Evolutionary conservation across 2,329 filamentous ascomycete species (phyloP).

Genomic region (Coniochaeta pulveracea): DNA sequence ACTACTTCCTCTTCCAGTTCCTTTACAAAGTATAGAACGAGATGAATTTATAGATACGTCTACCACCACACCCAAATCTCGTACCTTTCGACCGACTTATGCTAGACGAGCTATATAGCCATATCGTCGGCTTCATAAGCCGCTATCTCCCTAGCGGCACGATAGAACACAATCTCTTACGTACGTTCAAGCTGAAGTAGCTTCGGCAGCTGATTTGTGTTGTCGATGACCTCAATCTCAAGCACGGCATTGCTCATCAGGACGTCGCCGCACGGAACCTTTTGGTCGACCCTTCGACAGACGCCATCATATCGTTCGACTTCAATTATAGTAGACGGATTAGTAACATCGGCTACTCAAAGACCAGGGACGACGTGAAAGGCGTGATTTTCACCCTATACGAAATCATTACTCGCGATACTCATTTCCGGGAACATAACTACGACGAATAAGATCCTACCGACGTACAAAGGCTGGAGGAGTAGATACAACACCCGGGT

Average conservation of each 20-base stretch:
- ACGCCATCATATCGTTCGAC: slow-evolving; percentile 23
- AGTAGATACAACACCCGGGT: slow-evolving; percentile 20
- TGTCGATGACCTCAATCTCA: slow-evolving; percentile 25
- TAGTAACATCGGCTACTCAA: not conserved
- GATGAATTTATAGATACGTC: slow-evolving; percentile 20
- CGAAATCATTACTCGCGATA: slow-evolving; percentile 21
- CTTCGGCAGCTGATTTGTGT: slow-evolving; percentile 22
- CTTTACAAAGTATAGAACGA: slow-evolving; percentile 17
- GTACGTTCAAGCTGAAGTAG: slow-evolving; percentile 23
- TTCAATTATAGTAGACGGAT: slow-evolving; percentile 19
- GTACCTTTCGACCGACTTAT: slow-evolving; percentile 21
- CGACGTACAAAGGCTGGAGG: slow-evolving; percentile 13
- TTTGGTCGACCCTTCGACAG: slow-evolving; percentile 19
- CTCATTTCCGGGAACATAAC: not conserved
- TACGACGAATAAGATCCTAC: slow-evolving; percentile 6
- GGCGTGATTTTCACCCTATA: slow-evolving; percentile 22
- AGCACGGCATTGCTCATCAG: slow-evolving; percentile 24
- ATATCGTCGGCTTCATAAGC: slow-evolving; percentile 13
- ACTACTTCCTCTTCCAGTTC: slow-evolving; percentile 15
- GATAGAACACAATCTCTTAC: slow-evolving; percentile 16
- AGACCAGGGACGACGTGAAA: slow-evolving; percentile 18
- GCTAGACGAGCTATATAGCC: slow-evolving; percentile 10
- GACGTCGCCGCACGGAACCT: slow-evolving; percentile 26
- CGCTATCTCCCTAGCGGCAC: slow-evolving; percentile 21
- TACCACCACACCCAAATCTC: slow-evolving; percentile 22